A percentile compares a stretch with the other conserved stretches of the same genome.
phyloP scores from a whole-genome alignment of 495 filamentous ascomycete genomes.

The Mycothermus thermophilus region DNA sequence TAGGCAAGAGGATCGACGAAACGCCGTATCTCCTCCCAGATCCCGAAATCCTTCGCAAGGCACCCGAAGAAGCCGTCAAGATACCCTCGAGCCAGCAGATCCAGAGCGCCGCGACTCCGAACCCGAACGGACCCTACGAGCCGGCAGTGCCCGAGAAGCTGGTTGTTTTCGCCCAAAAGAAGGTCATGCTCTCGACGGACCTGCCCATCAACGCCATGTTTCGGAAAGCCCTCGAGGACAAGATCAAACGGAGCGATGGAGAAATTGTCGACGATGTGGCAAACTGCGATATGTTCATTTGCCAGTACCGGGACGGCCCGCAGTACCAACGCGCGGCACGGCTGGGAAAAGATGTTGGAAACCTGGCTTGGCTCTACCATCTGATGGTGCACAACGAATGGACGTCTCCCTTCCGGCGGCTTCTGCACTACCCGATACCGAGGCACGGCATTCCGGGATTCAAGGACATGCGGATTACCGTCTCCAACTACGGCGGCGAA shows the following conservation, averaged over 20 bases:
- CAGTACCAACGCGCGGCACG: constrained; percentile 67
- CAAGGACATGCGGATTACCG: constrained; percentile 56
- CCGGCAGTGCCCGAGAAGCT: constrained; percentile 20
- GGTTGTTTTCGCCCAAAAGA: constrained; percentile 53
- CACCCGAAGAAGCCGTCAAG: constrained; percentile 39
- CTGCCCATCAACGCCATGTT: constrained; percentile 54
- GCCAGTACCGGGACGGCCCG: constrained; percentile 69
- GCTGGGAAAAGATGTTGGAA: constrained; percentile 68
- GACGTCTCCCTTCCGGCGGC: constrained; percentile 62
- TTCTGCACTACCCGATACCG: constrained; percentile 83
- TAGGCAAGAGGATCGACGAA: constrained; percentile 79
- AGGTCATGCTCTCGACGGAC: constrained; percentile 55
- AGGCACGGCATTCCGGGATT: constrained; percentile 66
- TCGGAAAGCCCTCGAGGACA: constrained; percentile 47
- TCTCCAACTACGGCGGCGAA: constrained; percentile 94
- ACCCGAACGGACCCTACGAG: constrained; percentile 36
- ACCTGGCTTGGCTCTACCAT: constrained; percentile 85
- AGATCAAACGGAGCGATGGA: constrained; percentile 59
- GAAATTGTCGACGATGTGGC: constrained; percentile 50
- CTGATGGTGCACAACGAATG: constrained; percentile 78
- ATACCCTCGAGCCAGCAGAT: constrained; percentile 45
- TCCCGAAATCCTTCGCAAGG: constrained; percentile 55
- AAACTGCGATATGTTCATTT: constrained; percentile 67
- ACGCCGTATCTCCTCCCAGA: constrained; percentile 76
- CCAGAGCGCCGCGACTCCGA: constrained; percentile 59